These are phyloP conservation scores for Santalum album DNA, from an alignment of 164 flowering plant genomes.

Conservation along the genomic window DNA sequence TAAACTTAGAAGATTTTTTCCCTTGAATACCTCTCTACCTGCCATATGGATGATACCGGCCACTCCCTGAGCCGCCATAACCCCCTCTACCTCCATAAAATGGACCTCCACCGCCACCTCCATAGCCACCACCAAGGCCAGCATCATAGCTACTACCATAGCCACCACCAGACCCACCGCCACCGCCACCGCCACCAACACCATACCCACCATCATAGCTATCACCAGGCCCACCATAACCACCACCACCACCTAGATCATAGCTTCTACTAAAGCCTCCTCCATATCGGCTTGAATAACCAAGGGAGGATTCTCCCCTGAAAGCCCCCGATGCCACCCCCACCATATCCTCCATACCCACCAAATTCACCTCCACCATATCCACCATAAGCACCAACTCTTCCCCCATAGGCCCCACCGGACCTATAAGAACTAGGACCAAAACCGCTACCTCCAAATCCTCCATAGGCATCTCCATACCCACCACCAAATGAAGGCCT, in stretches of 20 bases:
- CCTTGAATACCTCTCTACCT: conserved; percentile 25
- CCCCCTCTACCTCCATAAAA: conserved; percentile 38
- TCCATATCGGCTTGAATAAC: conserved; percentile 59
- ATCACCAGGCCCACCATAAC: conserved; percentile 53
- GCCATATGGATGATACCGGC: conserved; percentile 34
- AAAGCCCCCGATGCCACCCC: conserved; percentile 39
- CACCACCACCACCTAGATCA: conserved; percentile 42
- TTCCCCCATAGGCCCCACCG: conserved; percentile 46
- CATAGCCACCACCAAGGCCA: conserved; percentile 16
- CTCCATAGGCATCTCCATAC: conserved; percentile 55
- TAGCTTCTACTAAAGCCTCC: conserved; percentile 51
- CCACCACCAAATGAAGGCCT: conserved; percentile 51
- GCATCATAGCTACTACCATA: neutral
- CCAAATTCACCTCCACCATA: conserved; percentile 48
- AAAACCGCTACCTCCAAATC: conserved; percentile 42
- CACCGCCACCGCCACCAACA: conserved; percentile 19
- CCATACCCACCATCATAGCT: conserved; percentile 45
- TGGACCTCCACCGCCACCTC: conserved; percentile 33
- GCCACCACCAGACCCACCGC: neutral
- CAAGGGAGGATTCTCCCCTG: conserved; percentile 57
- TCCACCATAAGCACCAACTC: conserved; percentile 50
- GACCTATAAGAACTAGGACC: conserved; percentile 55
- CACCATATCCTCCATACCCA: conserved; percentile 64
- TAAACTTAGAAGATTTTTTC: neutral
- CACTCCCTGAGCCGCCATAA: conserved; percentile 27